phyloP scores from a whole-genome alignment of 805 yeast genomes.

The Lipomyces sp. region DNA sequence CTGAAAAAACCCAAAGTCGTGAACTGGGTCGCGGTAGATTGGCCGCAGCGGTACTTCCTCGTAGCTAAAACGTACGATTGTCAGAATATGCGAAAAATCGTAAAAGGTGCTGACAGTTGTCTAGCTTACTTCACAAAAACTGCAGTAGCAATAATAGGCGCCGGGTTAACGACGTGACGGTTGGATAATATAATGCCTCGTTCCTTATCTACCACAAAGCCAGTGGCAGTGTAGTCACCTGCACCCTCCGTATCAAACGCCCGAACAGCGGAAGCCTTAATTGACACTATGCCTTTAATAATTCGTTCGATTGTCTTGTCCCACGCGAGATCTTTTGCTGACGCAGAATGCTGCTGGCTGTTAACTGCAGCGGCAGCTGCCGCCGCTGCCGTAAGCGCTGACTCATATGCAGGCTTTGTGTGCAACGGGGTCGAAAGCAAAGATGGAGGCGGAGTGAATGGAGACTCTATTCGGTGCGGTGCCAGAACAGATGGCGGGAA shows the following conservation, averaged over 20 bases:
- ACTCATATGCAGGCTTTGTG: not conserved
- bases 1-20: constrained; percentile 29
- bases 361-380: constrained; percentile 8
- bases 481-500: not conserved
- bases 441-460: constrained; percentile 6
- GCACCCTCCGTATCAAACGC: constrained; percentile 26
- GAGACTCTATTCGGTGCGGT: not conserved
- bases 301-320: constrained; percentile 27
- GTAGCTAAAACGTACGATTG: constrained; percentile 8
- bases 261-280: constrained; percentile 26
- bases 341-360: not conserved
- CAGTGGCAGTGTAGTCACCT: constrained; percentile 29
- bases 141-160: constrained; percentile 28
- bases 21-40: constrained; percentile 28
- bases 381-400: not conserved
- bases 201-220: constrained; percentile 27
- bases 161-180: constrained; percentile 27
- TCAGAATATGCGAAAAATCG: not conserved
- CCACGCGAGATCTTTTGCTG: constrained; percentile 22
- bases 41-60: constrained; percentile 28
- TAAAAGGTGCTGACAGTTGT: not conserved
- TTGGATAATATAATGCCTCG: constrained; percentile 27
- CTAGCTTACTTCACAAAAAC: constrained; percentile 27
- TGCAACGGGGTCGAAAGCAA: no score
- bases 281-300: constrained; percentile 27